phyloP scores from a whole-genome alignment of 2,329 filamentous ascomycete species.

The Sclerotinia spermophila region DNA sequence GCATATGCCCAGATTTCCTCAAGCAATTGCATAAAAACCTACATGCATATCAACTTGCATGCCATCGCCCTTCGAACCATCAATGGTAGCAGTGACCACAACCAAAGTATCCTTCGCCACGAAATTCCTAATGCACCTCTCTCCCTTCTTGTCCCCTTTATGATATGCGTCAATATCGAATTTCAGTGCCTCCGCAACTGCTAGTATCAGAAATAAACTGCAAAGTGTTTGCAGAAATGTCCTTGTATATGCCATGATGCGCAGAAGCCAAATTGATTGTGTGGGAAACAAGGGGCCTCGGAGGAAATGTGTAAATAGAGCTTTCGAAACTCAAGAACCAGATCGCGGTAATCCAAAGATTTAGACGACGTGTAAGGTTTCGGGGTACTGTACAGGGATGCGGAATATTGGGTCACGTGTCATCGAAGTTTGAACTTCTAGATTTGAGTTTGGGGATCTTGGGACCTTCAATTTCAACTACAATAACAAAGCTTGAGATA shows the following conservation, averaged over 20 bases:
- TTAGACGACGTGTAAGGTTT: conserved; percentile 31
- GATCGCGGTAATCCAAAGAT: conserved; percentile 17
- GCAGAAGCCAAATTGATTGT: conserved; percentile 1
- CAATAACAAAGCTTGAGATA: conserved; percentile 12
- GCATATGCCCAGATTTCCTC: neutral
- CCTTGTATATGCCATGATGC: conserved; percentile 48
- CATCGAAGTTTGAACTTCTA: conserved; percentile 4
- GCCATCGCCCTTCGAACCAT: conserved; percentile 85
- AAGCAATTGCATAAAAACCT: conserved; percentile 39
- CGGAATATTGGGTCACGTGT: conserved; percentile 19
- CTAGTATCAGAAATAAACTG: conserved; percentile 54
- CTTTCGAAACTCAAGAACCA: conserved; percentile 22
- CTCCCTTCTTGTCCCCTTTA: conserved; percentile 61
- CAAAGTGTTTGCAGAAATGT: conserved; percentile 56
- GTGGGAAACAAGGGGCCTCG: neutral
- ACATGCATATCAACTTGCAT: conserved; percentile 94
- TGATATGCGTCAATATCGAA: conserved; percentile 80
- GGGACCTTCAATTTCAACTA: conserved; percentile 3
- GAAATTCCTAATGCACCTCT: conserved; percentile 96
- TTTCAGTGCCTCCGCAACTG: conserved; percentile 68
- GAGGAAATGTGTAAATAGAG: conserved; percentile 15
- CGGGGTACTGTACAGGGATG: conserved; percentile 23
- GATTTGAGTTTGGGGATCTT: conserved; percentile 20
- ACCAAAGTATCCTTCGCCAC: conserved; percentile 88
- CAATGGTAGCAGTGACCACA: conserved; percentile 86